Evolutionary conservation across 306 rosid species (phyloP), one percentile per base, ranked within the genome.

Genomic region (Vigna reflexopilosa): DNA sequence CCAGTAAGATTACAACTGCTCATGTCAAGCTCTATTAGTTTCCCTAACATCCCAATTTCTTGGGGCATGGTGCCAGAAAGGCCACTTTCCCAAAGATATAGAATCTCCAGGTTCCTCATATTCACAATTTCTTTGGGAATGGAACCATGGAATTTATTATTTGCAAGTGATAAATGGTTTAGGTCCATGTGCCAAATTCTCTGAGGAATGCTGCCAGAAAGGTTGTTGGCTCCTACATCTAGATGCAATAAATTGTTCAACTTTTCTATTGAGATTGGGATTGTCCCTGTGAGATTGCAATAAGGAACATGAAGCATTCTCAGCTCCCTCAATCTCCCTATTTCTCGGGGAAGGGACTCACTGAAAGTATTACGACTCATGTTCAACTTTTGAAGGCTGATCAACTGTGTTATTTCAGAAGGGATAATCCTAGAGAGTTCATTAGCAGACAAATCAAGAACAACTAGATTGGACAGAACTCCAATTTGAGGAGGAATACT

Each of bases 401-500:
- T 1, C 17, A 75, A n/a, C 1, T 47, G 47, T 26, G 14, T 4
- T 16, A 75, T 61, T 15, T 75, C 49, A 47, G 19, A 30, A 44
- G 70, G 78, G 45, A 74, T 59, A 15, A 15, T 9, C 5, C 78
- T 45, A 4, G 42, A 73, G 0, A 73, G 67, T 0, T 57, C 0
- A 40, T 73, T 73, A 15, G 0, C 2, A 20, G 40, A 14, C 10
- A 59, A 8, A 4, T 9, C 40, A 42, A 74, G 68, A 74, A 12
- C 10, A 6, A 4, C 1, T 1, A 58, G 44, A 15, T 15, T 58
- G 52, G 72, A 47, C 11, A 78, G 1, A 2, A 16, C 15, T 5
- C 54, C 82, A 70, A 78, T 48, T 16, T 79, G 57, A 28, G 0
- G 22, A 38, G 78, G 83, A 36, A 79, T 79, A 15, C 4, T 45